Conservation (phyloP, 352 stramenopile genomes). For the Phytophthora fragariaefolia region DNA sequence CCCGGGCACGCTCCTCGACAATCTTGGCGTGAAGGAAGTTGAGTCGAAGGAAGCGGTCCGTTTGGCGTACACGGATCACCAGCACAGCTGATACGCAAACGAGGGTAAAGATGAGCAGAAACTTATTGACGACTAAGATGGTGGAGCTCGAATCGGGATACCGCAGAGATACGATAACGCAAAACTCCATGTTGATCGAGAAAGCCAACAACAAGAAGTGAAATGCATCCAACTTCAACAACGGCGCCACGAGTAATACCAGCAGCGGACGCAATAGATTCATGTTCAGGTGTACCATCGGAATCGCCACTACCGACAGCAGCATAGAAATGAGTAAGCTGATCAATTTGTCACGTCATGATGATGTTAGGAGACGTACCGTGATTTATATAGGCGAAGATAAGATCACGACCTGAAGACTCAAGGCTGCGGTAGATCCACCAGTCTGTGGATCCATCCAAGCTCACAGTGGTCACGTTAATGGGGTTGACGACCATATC, state of each 20-base stretch:
- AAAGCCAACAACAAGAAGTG: constrained; percentile 76
- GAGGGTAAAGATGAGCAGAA: constrained; percentile 71
- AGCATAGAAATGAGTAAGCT: neutral
- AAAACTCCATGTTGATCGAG: constrained; percentile 71
- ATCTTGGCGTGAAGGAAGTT: constrained; percentile 82
- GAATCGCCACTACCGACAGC: constrained; percentile 56
- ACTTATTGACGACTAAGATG: constrained; percentile 79
- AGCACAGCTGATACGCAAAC: constrained; percentile 59
- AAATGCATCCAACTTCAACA: constrained; percentile 81
- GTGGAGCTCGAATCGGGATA: constrained; percentile 65
- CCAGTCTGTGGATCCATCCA: constrained; percentile 47
- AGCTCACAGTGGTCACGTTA: constrained; percentile 29
- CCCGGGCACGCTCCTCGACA: constrained; percentile 69
- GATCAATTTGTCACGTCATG: neutral
- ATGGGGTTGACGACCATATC: neutral
- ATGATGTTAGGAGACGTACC: constrained; percentile 30
- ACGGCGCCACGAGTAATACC: constrained; percentile 60
- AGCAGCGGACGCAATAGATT: constrained; percentile 72
- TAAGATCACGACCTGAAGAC: constrained; percentile 46
- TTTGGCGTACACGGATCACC: constrained; percentile 74
- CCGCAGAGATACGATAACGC: constrained; percentile 60
- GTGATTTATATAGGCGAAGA: constrained; percentile 59
- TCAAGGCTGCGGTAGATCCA: constrained; percentile 74
- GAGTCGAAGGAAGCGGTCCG: constrained; percentile 72
- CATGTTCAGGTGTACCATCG: constrained; percentile 71